A percentile compares a stretch with the other conserved stretches of the same genome.
These are phyloP conservation scores for Apiospora marii DNA, from an alignment of 2,329 filamentous ascomycete species.

Conservation along the genomic window DNA sequence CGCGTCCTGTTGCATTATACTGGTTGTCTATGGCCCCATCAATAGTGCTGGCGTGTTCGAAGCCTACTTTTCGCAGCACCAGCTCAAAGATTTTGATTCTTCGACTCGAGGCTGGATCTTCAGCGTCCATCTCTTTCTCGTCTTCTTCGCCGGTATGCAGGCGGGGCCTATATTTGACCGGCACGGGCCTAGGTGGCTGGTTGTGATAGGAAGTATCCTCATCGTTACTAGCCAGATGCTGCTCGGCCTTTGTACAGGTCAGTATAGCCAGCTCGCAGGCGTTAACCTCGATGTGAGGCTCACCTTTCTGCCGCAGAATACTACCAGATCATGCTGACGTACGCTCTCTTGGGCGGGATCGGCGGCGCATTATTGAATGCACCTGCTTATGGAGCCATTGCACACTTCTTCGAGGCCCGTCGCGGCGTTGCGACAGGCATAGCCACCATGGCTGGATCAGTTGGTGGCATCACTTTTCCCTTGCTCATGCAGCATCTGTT, in stretches of 20 bases:
- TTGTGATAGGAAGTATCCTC: slow-evolving; percentile 45
- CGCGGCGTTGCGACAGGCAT: slow-evolving; percentile 39
- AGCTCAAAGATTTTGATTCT: slow-evolving; percentile 50
- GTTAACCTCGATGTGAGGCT: too few species aligned
- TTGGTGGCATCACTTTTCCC: slow-evolving; percentile 44
- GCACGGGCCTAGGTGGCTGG: slow-evolving; percentile 52
- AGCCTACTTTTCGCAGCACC: slow-evolving; percentile 53
- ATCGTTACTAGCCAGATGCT: slow-evolving; percentile 28
- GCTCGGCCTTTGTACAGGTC: slow-evolving; percentile 26
- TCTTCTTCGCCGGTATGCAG: slow-evolving; percentile 51
- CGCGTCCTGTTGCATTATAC: slow-evolving; percentile 17
- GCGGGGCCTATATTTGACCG: slow-evolving; percentile 57
- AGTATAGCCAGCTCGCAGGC: neutral
- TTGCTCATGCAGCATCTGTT: slow-evolving; percentile 43
- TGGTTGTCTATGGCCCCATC: slow-evolving; percentile 50
- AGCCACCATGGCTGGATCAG: slow-evolving; percentile 33
- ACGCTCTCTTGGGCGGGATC: slow-evolving; percentile 27
- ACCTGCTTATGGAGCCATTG: slow-evolving; percentile 34
- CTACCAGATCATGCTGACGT: slow-evolving; percentile 29
- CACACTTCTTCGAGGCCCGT: slow-evolving; percentile 39
- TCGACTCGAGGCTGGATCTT: slow-evolving; percentile 59
- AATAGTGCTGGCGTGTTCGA: slow-evolving; percentile 56
- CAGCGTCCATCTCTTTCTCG: slow-evolving; percentile 53
- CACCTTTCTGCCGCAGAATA: slow-evolving; percentile 14
- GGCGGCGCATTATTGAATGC: slow-evolving; percentile 29